Evolutionary conservation across 2,329 filamentous ascomycete species (phyloP), one percentile per base, ranked within the genome.

Genomic region (Diaporthe amygdali): DNA sequence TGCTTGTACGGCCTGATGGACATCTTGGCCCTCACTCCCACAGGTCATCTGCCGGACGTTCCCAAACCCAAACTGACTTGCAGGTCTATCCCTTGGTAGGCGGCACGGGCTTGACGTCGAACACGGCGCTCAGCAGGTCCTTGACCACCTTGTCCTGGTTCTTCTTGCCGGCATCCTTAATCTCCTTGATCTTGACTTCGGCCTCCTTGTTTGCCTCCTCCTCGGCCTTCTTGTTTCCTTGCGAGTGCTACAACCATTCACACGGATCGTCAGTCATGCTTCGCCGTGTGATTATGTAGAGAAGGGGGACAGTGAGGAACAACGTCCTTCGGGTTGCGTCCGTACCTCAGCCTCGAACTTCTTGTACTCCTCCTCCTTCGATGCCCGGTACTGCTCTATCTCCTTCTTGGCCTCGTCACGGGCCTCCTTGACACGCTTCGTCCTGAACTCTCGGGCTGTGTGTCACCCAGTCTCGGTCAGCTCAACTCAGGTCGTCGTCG

Each of bases 381-480:
- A 85, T 79, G 92, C 90, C 81, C 92, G 91, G 87, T 99, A 98
- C 70, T 94, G 93, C 76, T 97, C 94, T 79, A 99, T 97, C 83
- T 99, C 96, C 85, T 97, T 97, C 86, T 98, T 97, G 74, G 96
- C 96, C 84, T 99, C 96, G 80, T 94, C 91, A 80, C 96, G 94
- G 74, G 96, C 96, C 86, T 98, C 96, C 85, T 94, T 97, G 84
- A 99, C 94, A 81, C 95, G 92, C 88, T 98, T 98, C 74, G 96
- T 98, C 80, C 96, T 95, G 89, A 95, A 93, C 76, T 73, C 56
- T 54, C 52, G 68, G 37, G 44, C 56, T 68, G 71, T 69, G 37
- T 56, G 68, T 64, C 27, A 49, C 20, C 12, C 15, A 37, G 32
- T 69, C 39, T 59, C 27, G 30, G 41, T 49, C 44, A 56, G 66